Percentiles rank a stretch among this genome's conserved stretches.
Conservation (phyloP, 306 rosid genomes). For the Medicago arabica region DNA sequence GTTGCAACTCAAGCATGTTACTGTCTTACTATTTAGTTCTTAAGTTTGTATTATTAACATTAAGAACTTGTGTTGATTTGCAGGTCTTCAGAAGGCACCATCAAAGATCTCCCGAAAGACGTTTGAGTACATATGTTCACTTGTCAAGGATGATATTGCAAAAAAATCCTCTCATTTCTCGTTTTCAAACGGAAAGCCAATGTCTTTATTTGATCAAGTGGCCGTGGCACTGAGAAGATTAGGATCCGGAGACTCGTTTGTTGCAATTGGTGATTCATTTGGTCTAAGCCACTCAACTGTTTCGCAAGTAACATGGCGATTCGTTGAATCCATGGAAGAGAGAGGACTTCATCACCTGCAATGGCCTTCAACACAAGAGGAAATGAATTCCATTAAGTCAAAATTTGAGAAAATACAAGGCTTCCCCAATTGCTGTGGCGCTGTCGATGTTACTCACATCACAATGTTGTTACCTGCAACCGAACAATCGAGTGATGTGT, state of each 20-base stretch:
- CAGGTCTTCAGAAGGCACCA: constrained; percentile 65
- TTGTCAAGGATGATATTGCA: constrained; percentile 82
- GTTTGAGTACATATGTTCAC: constrained; percentile 83
- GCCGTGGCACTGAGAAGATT: constrained; percentile 88
- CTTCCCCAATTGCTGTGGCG: constrained; percentile 89
- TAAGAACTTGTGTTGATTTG: constrained; percentile 38
- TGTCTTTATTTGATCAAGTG: constrained; percentile 70
- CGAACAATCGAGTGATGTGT: constrained; percentile 62
- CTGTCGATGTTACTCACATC: constrained; percentile 74
- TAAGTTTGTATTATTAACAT: background rate
- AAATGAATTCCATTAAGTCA: constrained; percentile 66
- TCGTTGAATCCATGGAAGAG: constrained; percentile 88
- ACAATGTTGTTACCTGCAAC: constrained; percentile 75
- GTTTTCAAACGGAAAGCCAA: constrained; percentile 61
- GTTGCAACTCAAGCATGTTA: constrained; percentile 12
- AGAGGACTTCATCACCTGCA: constrained; percentile 74
- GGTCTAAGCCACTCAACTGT: constrained; percentile 88
- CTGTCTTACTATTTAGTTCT: constrained; percentile 20
- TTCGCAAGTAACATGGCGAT: constrained; percentile 85
- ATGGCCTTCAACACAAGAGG: constrained; percentile 80
- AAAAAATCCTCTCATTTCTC: constrained; percentile 65
- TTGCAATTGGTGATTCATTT: constrained; percentile 66
- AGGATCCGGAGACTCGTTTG: constrained; percentile 89
- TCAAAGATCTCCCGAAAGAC: constrained; percentile 66
- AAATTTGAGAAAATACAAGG: constrained; percentile 77